Evolutionary conservation across 1,284 basidiomycete species (phyloP).

Genomic region (Ceratorhiza oryzae-sativae): DNA sequence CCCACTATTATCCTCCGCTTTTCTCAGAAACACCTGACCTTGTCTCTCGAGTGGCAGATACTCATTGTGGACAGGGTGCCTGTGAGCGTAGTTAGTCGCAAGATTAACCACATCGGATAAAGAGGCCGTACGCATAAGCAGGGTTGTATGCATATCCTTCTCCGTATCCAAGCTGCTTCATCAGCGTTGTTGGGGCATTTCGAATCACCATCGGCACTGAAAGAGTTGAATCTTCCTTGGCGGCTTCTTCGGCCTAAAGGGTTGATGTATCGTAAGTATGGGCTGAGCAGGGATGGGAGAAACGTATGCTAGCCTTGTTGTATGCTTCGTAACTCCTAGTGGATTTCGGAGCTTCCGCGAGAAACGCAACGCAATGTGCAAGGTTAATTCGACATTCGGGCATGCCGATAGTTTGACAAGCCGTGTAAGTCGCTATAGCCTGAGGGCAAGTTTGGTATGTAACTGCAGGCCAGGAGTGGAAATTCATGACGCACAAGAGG

Average conservation of each 20-base stretch:
- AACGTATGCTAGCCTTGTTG: constrained; percentile 53
- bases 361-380: constrained; percentile 81
- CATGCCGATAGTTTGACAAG: constrained; percentile 85
- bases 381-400: constrained; percentile 81
- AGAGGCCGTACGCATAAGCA: constrained; percentile 64
- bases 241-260: constrained; percentile 65
- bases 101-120: background rate
- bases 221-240: constrained; percentile 59
- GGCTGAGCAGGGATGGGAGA: background rate
- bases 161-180: constrained; percentile 83
- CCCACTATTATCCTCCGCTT: constrained; percentile 59
- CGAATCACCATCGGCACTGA: constrained; percentile 80
- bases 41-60: constrained; percentile 61
- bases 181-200: constrained; percentile 86
- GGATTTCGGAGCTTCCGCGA: constrained; percentile 84
- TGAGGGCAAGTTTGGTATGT: constrained; percentile 47
- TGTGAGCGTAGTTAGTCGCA: constrained; percentile 45
- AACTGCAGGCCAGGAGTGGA: background rate
- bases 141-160: constrained; percentile 83
- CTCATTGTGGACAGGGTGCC: constrained; percentile 76
- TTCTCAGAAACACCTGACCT: constrained; percentile 60
- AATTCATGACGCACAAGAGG: constrained; percentile 65
- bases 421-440: constrained; percentile 80
- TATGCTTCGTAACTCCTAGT: constrained; percentile 82
- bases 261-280: background rate